A percentile compares a stretch with the other conserved stretches of the same genome.
phyloP scores from a whole-genome alignment of 176 grass and related monocot genomes.

The Oryza glaberrima region DNA sequence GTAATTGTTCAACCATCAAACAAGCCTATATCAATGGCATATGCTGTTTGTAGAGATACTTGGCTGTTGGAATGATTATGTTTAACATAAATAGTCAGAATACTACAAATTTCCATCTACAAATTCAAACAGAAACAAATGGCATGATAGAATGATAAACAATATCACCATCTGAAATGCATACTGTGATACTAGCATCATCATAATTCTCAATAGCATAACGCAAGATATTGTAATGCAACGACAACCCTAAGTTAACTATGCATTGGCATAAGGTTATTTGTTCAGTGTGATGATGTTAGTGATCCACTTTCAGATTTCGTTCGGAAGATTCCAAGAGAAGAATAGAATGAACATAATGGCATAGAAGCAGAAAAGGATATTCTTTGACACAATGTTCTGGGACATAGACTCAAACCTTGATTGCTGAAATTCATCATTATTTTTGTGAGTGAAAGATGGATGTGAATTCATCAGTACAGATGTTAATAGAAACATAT shows the following conservation, averaged over 20 bases:
- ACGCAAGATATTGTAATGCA: slow-evolving; percentile 6
- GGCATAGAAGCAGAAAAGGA: slow-evolving; percentile 58
- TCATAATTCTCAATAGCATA: slow-evolving; percentile 2
- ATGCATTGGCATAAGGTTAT: neutral
- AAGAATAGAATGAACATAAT: slow-evolving; percentile 32
- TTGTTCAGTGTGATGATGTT: neutral
- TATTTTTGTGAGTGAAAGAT: slow-evolving; percentile 32
- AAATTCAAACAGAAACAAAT: neutral
- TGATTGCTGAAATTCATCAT: slow-evolving; percentile 75
- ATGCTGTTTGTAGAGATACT: neutral
- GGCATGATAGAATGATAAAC: neutral
- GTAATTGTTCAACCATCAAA: neutral
- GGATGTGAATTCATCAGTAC: slow-evolving; percentile 4
- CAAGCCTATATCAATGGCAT: neutral
- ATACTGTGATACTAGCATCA: neutral
- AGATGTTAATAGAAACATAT: slow-evolving; percentile 26
- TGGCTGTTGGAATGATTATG: neutral
- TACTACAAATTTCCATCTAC: neutral
- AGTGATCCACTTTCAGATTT: slow-evolving; percentile 4
- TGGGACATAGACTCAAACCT: slow-evolving; percentile 95
- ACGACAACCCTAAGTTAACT: neutral
- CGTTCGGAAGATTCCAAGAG: neutral
- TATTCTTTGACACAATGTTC: slow-evolving; percentile 89
- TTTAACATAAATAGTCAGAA: slow-evolving; percentile 5
- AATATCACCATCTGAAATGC: slow-evolving; percentile 16